These are phyloP conservation scores for Magnolia kwangsiensis DNA, from an alignment of 164 flowering plant species.

Conservation along the genomic window DNA sequence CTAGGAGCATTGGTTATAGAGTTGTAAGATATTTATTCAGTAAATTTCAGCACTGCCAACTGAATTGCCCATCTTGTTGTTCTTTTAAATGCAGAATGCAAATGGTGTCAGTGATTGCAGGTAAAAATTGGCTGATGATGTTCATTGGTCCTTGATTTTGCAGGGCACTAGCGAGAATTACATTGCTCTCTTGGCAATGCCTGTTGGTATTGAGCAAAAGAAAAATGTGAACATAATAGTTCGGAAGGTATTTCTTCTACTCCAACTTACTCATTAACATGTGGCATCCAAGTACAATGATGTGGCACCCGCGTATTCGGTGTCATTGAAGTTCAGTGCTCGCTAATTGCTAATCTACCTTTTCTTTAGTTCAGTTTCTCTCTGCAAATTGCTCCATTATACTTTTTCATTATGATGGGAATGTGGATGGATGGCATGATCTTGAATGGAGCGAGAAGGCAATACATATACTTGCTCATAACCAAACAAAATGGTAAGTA, in stretches of 20 bases:
- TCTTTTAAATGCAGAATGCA: not conserved
- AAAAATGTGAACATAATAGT: conserved; percentile 27
- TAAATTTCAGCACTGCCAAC: not conserved
- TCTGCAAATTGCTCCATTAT: conserved; percentile 22
- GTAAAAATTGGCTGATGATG: not conserved
- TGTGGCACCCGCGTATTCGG: not conserved
- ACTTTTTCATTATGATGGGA: conserved; percentile 36
- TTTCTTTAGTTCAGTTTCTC: conserved; percentile 32
- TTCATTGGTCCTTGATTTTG: conserved; percentile 1
- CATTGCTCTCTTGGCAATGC: conserved; percentile 25
- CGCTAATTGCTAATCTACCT: conserved; percentile 7
- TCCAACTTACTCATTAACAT: not conserved
- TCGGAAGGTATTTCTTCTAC: conserved; percentile 22
- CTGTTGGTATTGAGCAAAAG: conserved; percentile 34
- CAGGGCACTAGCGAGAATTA: conserved; percentile 13
- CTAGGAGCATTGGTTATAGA: no score
- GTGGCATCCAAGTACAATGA: not conserved
- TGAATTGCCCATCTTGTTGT: not conserved
- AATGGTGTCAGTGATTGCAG: not conserved
- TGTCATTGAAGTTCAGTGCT: not conserved
- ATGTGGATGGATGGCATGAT: conserved; percentile 31
- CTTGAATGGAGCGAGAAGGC: conserved; percentile 28
- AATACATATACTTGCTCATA: conserved; percentile 27
- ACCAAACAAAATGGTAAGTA: conserved; percentile 36
- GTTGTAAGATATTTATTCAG: not conserved